Base-by-base conservation (phyloP, 164 flowering plant genomes). In the Stephania yunnanensis region DNA sequence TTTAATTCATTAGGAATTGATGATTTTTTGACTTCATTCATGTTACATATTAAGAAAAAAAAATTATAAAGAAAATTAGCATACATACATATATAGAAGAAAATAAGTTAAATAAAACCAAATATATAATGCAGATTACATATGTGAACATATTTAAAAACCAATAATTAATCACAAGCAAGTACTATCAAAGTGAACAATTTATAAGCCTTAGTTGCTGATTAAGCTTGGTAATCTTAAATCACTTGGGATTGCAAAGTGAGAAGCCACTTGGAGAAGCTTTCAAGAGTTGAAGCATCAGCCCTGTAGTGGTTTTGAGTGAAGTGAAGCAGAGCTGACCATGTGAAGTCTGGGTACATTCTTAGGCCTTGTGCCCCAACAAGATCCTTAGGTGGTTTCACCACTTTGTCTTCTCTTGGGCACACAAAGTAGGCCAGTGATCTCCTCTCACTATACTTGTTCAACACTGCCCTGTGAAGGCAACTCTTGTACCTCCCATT, bases 401-500 rank as follows among this genome's bases (percentile, higher is more conserved):
- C 91, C 73, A 87, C 84, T 73, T 84, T 92, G 80, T 89, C 90
- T 64, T 81, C 80, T 75, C 76, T 86, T n/a, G 94, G 94, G 71
- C 87, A 81, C 70, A 88, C 73, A 81, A 92, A 92, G 82, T 84
- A 92, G 0, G 81, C 94, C 74, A 89, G 52, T 20, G 94, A 90
- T 71, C 78, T 83, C 74, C 97, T 90, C 76, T 83, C 85, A 53
- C 25, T 85, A 11, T 79, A 44, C 25, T 77, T 86, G 78, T 90
- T 89, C 85, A 89, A 93, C 77, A 89, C 87, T 65, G 94, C 94
- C 70, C 97, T 84, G 67, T 92, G 97, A 80, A 89, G 67, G 78
- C 93, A 87, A 76, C 94, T 90, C 82, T 86, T 92, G 90, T 89
- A 89, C 74, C 44, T 85, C 58, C 93, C 92, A 81, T 92, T 92